Evolutionary conservation across 768 basidiomycete genomes (phyloP).

Genomic region (Mycena maculata): DNA sequence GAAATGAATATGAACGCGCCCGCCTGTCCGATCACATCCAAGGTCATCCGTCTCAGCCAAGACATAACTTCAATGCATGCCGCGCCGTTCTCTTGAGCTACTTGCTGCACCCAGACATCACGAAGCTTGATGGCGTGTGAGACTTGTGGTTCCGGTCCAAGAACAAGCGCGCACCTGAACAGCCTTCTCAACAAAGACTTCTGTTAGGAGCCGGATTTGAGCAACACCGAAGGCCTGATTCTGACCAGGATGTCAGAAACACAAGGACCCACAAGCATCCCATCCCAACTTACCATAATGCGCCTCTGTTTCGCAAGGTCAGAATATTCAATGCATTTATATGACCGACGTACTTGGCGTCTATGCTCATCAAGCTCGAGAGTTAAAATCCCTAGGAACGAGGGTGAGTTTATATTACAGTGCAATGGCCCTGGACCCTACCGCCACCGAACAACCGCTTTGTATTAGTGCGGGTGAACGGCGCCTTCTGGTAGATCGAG

Average conservation of each 20-base stretch:
- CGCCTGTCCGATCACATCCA: conserved; percentile 56
- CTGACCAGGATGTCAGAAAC: conserved; percentile 34
- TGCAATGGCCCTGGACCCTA: neutral
- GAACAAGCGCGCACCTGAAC: conserved; percentile 38
- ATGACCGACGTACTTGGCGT: conserved; percentile 46
- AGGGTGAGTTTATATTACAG: neutral
- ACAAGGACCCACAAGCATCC: neutral
- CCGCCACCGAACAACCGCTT: neutral
- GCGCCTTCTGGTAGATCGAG: conserved; percentile 52
- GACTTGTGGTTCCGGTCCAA: neutral
- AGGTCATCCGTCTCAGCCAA: conserved; percentile 49
- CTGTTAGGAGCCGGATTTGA: conserved; percentile 54
- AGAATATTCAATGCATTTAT: neutral
- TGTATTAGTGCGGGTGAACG: neutral
- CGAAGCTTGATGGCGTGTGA: conserved; percentile 42
- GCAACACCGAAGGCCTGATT: conserved; percentile 59
- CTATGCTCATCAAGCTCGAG: conserved; percentile 51
- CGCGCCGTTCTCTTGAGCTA: conserved; percentile 31
- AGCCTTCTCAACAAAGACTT: conserved; percentile 51
- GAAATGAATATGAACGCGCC: conserved; percentile 38
- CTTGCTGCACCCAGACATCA: conserved; percentile 45
- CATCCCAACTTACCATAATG: neutral
- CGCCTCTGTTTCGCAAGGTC: conserved; percentile 2
- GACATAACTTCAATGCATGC: conserved; percentile 45
- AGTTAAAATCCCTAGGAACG: conserved; percentile 48